Evolutionary conservation across 148 eudicot species (phyloP).

Genomic region (Rhododendron ovatum): DNA sequence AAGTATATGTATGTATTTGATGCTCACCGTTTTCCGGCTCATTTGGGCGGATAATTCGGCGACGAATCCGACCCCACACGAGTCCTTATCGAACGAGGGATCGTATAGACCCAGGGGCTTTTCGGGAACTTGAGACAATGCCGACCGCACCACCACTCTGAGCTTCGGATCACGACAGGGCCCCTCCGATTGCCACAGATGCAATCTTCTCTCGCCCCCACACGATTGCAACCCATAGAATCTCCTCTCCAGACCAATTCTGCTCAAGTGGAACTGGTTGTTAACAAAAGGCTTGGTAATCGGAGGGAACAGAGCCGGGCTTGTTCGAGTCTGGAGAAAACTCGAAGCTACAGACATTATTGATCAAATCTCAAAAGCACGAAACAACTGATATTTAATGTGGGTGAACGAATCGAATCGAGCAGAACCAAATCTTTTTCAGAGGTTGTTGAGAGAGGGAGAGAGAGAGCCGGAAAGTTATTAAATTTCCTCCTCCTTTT

Average conservation of each 20-base stretch:
- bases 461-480: background rate
- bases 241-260: constrained; percentile 12
- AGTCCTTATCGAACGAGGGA: constrained; percentile 74
- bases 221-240: constrained; percentile 29
- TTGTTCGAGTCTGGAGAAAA: constrained; percentile 24
- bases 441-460: background rate
- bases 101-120: constrained; percentile 88
- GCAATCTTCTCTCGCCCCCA: constrained; percentile 32
- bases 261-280: constrained; percentile 21
- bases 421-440: background rate
- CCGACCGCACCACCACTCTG: constrained; percentile 48
- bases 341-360: constrained; percentile 50
- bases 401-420: background rate
- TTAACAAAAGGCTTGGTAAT: constrained; percentile 13
- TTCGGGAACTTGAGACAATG: constrained; percentile 81
- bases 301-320: constrained; percentile 6
- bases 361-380: background rate
- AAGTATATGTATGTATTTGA: background rate
- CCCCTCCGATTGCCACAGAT: constrained; percentile 48
- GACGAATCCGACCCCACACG: constrained; percentile 96
- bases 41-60: constrained; percentile 80
- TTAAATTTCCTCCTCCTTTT: background rate
- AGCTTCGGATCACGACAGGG: constrained; percentile 49
- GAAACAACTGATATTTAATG: background rate
- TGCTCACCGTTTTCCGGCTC: constrained; percentile 86